These are phyloP conservation scores for Harrya chromipes DNA, from an alignment of 768 basidiomycete genomes.

Conservation along the genomic window DNA sequence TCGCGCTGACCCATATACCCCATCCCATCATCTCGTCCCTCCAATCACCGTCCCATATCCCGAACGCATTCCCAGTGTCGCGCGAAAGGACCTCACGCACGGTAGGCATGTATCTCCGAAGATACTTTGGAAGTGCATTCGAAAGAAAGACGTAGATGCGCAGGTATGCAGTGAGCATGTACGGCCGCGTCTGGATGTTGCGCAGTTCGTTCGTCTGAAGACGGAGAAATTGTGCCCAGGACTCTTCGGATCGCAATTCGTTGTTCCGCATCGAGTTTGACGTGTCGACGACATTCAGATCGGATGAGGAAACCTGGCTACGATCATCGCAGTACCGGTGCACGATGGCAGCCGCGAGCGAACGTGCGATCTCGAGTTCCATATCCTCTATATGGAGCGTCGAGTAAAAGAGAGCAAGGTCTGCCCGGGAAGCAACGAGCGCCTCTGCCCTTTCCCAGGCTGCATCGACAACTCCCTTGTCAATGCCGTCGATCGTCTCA, in stretches of 20 bases:
- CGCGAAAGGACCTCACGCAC: slow-evolving; percentile 55
- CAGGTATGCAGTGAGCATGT: slow-evolving; percentile 49
- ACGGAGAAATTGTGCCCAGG: slow-evolving; percentile 49
- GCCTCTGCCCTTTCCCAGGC: slow-evolving; percentile 46
- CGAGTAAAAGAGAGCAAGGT: slow-evolving; percentile 23
- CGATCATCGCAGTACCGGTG: slow-evolving; percentile 34
- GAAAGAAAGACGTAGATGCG: slow-evolving; percentile 54
- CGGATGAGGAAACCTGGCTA: slow-evolving; percentile 5
- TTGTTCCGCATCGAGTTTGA: not conserved
- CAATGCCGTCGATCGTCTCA: too few relatives aligned
- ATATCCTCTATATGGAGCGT: slow-evolving; percentile 43
- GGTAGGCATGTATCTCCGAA: slow-evolving; percentile 38
- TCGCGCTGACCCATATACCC: slow-evolving; percentile 57
- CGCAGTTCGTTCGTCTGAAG: slow-evolving; percentile 58
- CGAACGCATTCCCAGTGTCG: slow-evolving; percentile 66
- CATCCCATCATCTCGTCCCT: slow-evolving; percentile 61
- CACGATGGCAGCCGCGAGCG: slow-evolving; percentile 50
- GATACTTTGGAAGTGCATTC: slow-evolving; percentile 30
- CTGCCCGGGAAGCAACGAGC: slow-evolving; percentile 21
- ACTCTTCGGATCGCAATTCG: not conserved
- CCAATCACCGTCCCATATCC: slow-evolving; percentile 57
- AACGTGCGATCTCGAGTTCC: slow-evolving; percentile 58
- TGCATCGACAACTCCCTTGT: slow-evolving; percentile 35
- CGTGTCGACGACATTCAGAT: not conserved
- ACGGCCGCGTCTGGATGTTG: slow-evolving; percentile 44